These are phyloP conservation scores for Exophiala lecanii-corni DNA, from an alignment of 2,329 filamentous ascomycete species.

Conservation along the genomic window DNA sequence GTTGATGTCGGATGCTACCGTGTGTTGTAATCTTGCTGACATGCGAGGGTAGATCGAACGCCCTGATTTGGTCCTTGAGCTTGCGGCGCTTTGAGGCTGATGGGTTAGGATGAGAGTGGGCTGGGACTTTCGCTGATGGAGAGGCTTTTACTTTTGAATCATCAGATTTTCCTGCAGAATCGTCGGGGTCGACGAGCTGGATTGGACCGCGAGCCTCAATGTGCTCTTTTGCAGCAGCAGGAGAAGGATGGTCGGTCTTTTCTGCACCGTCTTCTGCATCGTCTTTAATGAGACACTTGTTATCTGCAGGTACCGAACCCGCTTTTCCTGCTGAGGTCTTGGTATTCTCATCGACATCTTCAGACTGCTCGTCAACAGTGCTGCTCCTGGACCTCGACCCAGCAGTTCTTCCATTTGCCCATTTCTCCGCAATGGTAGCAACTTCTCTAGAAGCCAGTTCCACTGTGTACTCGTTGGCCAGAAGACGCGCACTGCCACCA, in stretches of 20 bases:
- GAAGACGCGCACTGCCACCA: constrained; percentile 9
- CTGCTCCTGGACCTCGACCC: not conserved
- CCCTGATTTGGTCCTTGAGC: constrained; percentile 1
- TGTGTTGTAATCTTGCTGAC: constrained; percentile 10
- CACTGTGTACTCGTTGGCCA: constrained; percentile 19
- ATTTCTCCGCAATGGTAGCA: constrained; percentile 10
- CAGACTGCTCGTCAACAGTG: not conserved
- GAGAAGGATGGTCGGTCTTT: no score
- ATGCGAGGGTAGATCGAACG: constrained; percentile 10
- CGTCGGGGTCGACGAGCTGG: not conserved
- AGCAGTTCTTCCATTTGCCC: constrained; percentile 2
- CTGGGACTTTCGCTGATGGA: not conserved
- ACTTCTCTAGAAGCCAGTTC: constrained; percentile 19
- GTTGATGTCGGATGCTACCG: constrained; percentile 11
- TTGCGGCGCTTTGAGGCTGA: constrained; percentile 1
- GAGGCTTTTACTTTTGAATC: not conserved
- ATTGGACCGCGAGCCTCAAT: not conserved
- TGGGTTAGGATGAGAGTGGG: not conserved
- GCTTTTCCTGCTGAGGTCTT: constrained; percentile 1
- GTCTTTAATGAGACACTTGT: not conserved
- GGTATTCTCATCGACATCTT: not conserved
- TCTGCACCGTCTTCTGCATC: not conserved
- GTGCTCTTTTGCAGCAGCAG: not conserved
- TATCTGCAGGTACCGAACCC: not conserved
- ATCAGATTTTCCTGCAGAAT: not conserved